Conservation (phyloP, 2,329 filamentous ascomycete species). For the Pyricularia grisea region DNA sequence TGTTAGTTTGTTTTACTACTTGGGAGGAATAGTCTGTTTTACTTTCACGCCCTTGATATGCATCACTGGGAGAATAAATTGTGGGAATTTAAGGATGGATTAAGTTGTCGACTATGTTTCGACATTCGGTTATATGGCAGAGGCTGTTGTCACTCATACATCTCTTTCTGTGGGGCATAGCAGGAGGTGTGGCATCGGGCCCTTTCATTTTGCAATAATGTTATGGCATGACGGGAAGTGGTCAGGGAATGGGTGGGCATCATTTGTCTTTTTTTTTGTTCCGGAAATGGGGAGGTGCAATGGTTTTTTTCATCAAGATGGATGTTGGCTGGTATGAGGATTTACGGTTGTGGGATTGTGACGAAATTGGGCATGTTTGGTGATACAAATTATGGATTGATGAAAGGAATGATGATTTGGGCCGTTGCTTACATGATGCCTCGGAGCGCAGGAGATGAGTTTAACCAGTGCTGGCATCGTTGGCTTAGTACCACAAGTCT, state of each 20-base stretch:
- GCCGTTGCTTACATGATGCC: background rate
- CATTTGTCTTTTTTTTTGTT: background rate
- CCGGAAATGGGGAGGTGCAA: background rate
- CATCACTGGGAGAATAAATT: background rate
- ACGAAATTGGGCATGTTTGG: background rate
- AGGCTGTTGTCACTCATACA: background rate
- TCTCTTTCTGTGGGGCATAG: background rate
- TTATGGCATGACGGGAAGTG: background rate
- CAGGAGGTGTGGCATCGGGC: background rate
- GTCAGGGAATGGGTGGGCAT: background rate
- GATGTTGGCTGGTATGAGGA: background rate
- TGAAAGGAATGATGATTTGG: background rate
- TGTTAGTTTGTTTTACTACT: background rate
- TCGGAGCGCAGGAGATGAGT: background rate
- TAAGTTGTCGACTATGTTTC: background rate
- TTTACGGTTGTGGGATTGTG: background rate
- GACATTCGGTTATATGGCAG: background rate
- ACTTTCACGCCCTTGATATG: background rate
- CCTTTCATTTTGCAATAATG: background rate
- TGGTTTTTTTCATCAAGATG: background rate
- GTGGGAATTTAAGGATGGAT: background rate
- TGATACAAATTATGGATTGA: background rate
- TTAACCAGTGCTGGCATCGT: background rate
- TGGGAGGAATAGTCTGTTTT: background rate
- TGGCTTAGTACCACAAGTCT: background rate